Base-by-base conservation (phyloP, 2,329 filamentous ascomycete genomes). In the Myrmaecium sp. region DNA sequence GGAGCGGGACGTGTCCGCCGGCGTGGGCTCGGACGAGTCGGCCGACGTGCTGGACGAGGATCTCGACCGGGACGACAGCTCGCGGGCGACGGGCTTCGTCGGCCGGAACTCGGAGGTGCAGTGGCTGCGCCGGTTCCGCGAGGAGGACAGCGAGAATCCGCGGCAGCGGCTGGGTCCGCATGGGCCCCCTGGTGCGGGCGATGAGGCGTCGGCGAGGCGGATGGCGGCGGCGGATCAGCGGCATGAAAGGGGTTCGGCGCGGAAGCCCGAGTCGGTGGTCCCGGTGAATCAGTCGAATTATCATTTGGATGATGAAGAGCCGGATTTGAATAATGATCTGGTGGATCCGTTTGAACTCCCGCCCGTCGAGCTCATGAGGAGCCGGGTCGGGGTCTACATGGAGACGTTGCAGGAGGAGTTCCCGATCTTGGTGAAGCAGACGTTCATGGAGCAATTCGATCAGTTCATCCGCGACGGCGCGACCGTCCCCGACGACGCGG, bases 341-440 rank as follows among this genome's bases (percentile, higher is more conserved):
- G 39, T 51, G 9, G 34, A 48, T 41, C n/a, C 38, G 32, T 43
- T 47, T 22, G 41, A 44, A 14, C 28, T 52, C 10, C 54, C 53
- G 6, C 36, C 42, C 1, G 35, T 37, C 17, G 35, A 38, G 3
- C 37, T 40, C 3, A 51, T 47, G 1, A 39, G 51, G 11, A 33
- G 37, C 13, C 36, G 56, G 4, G 39, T 54, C 12, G 21, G 44
- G 5, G 42, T 37, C 17, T 58, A 55, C 27, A 42, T 54, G 26
- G 30, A 36, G 4, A 51, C 45, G 11, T 44, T 55, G 4, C 52
- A 57, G 25, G 40, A 46, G 14, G 37, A 43, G 0, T 52, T 57
- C 20, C 53, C 53, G 0, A 48, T 57, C 2, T 34, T 58, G n/a
- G 41, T 46, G 5, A 41, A 38, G 23, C 38, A 36, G 13, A 34